Evolutionary conservation across 78 protist species (phyloP).

Genomic region (Dictyostelium citrinum): DNA sequence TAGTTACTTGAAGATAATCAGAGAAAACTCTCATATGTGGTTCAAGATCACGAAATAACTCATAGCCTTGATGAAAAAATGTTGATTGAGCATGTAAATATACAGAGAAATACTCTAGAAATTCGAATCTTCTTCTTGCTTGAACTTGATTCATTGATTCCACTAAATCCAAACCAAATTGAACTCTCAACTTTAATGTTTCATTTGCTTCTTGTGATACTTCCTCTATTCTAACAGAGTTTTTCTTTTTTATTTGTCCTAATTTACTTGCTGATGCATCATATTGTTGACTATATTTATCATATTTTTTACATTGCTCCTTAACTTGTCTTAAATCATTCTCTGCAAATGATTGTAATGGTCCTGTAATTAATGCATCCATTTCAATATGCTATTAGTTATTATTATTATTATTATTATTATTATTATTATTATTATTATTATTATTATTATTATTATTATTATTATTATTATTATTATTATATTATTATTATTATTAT

Average conservation of each 20-base stretch:
- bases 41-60: constrained; percentile 66
- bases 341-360: constrained; percentile 71
- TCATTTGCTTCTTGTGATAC: constrained; percentile 62
- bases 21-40: constrained; percentile 73
- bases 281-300: constrained; percentile 58
- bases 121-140: constrained; percentile 69
- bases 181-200: constrained; percentile 16
- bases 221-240: constrained; percentile 53
- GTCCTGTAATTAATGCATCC: constrained; percentile 56
- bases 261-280: constrained; percentile 44
- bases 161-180: constrained; percentile 63
- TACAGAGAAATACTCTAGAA: constrained; percentile 55
- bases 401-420: no score
- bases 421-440: no score
- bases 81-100: constrained; percentile 75
- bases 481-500: no score
- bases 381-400: constrained; percentile 33
- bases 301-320: constrained; percentile 67
- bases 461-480: no score
- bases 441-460: no score
- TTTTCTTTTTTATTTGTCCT: constrained; percentile 69
- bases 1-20: constrained; percentile 44
- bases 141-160: constrained; percentile 76
- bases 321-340: constrained; percentile 59
- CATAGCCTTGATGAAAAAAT: constrained; percentile 76